Evolutionary conservation across 140 eudicot genomes (phyloP), one percentile per base, ranked within the genome.

Genomic region (Oenanthe javanica): DNA sequence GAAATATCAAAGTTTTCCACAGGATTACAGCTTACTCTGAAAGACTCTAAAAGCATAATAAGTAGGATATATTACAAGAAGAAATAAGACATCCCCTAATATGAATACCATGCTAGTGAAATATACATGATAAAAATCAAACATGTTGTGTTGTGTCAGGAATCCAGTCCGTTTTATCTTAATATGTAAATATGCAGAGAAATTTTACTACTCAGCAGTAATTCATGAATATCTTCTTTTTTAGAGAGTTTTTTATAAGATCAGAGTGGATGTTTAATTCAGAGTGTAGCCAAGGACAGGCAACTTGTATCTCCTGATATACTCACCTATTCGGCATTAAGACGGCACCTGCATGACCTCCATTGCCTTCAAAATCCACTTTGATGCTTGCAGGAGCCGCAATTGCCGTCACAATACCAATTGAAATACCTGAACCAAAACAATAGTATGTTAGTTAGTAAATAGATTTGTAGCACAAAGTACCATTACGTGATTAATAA

Each of bases 311-410:
- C 77, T 50, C 49, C 46, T 21, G 67, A 48, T 25, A 78, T 78
- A 7, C 67, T 81, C 79, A 94, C 99, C 97, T 89, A 78, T 81
- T 82, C 40, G 97, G 99, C 97, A 94, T 94, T 55, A 94, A 83
- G n/a, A 82, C 95, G 47, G 97, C 99, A 21, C 99, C 97, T 63
- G 99, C 99, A 88, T 94, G 99, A 38, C 97, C 99, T 42, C 99
- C 99, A 45, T 89, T 93, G 86, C 99, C 99, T 84, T 91, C 97
- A 81, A 94, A 94, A 27, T 88, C 97, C 79, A 94, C 95, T 88
- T 92, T 94, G 80, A 92, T 89, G 86, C 97, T 94, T 77, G 99
- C 97, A 1, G 97, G 99, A 84, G 99, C 99, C 83, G 99, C 99
- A 86, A 94, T 94, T 54, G 99, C 99, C 79, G 97, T 94, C 83